Base-by-base conservation (phyloP, 2,329 filamentous ascomycete species). In the Verticillium klebahnii region DNA sequence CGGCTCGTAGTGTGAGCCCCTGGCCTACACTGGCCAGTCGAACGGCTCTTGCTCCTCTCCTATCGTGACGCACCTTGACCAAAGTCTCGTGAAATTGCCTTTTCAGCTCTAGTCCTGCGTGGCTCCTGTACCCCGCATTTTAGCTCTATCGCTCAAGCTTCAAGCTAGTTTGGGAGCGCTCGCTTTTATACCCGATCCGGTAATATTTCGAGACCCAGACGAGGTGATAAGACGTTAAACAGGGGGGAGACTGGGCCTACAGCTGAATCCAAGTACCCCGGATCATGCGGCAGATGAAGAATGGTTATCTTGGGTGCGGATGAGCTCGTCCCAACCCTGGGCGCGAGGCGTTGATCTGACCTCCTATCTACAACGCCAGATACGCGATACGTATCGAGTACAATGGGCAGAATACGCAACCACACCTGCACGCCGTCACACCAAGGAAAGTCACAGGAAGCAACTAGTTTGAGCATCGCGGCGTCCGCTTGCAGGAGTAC, bases 121-220 rank as follows among this genome's bases (percentile, higher is more conserved):
- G 15, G 23, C 6, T 11, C 12, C 57, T 58, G 57, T 32, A 58
- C 57, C 57, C 57, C 57, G 57, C 57, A 50, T 58, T 58, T 58
- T 58, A 58, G 57, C 39, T 40, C 56, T 50, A 58, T 58, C 57
- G 31, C 37, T 29, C 57, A 58, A 58, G 56, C 56, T 50, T 45
- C 55, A 7, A 39, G 31, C 37, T 29, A 40, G 31, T 8, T 11
- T n/a, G 37, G 36, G 57, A 50, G 37, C 37, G 57, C 57, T 58
- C 57, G 19, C 37, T 6, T 50, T 58, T 32, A 17, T 50, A 32
- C 57, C 57, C 57, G 25, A 58, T 50, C n/a, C 39, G 57, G 57
- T 34, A 58, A 58, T 58, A 50, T 15, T 32, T 25, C 57, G 57
- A 58, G 57, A 25, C 14, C 57, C 17, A 23, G 57, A 29, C 11